phyloP scores from a whole-genome alignment of 805 yeast genomes.

The Barnettozyma pratensis region DNA sequence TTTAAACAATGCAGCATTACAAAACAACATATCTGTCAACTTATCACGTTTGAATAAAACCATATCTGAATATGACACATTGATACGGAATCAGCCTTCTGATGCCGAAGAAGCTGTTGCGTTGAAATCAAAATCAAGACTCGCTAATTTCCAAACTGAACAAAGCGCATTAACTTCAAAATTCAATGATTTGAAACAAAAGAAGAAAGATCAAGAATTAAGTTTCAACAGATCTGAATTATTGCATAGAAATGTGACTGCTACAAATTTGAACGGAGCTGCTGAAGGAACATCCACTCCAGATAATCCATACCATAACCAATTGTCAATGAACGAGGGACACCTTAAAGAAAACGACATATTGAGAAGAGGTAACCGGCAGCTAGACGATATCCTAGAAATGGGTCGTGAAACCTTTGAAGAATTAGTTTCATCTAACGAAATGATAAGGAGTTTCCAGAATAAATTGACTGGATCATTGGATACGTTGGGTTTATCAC shows the following conservation, averaged over 20 bases:
- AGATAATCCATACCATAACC: slow-evolving; percentile 28
- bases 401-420: slow-evolving; percentile 85
- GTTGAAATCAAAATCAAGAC: slow-evolving; percentile 52
- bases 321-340: slow-evolving; percentile 41
- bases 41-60: slow-evolving; percentile 72
- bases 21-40: slow-evolving; percentile 56
- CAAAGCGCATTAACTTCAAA: slow-evolving; percentile 26
- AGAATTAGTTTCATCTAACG: slow-evolving; percentile 82
- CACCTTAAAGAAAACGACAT: slow-evolving; percentile 62
- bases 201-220: slow-evolving; percentile 30
- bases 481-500: slow-evolving; percentile 80
- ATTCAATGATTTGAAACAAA: slow-evolving; percentile 32
- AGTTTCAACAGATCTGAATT: slow-evolving; percentile 40
- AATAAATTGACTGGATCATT: slow-evolving; percentile 61
- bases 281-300: slow-evolving; percentile 2
- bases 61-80: slow-evolving; percentile 56
- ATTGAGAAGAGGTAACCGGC: slow-evolving; percentile 66
- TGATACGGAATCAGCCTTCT: slow-evolving; percentile 2
- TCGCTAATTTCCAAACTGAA: slow-evolving; percentile 47
- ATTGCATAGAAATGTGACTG: slow-evolving; percentile 30
- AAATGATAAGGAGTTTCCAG: slow-evolving; percentile 58
- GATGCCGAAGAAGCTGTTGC: neutral
- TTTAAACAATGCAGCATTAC: slow-evolving; percentile 25
- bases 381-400: slow-evolving; percentile 83
- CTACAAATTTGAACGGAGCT: neutral